A percentile compares a stretch with the other conserved stretches of the same genome.
Evolutionary conservation across 2,329 filamentous ascomycete genomes (phyloP).

Genomic region (Periglandula ipomoeae): DNA sequence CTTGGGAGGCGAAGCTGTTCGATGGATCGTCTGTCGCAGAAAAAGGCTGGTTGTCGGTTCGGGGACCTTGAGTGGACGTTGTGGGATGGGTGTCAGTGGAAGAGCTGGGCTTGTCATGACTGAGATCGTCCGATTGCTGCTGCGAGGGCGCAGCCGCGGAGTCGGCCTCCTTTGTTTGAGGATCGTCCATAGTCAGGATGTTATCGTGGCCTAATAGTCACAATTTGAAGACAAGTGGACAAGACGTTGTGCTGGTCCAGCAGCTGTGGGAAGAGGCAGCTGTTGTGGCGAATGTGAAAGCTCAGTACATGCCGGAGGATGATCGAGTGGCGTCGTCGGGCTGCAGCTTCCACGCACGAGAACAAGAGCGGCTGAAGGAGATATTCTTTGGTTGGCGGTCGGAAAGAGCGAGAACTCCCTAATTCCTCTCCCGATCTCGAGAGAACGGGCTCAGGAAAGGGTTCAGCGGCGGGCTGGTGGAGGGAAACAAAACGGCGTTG

Average conservation of each 20-base stretch:
- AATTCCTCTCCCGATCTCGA: neutral
- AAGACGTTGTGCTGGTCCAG: neutral
- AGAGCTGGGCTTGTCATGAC: neutral
- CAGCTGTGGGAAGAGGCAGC: neutral
- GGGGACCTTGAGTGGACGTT: neutral
- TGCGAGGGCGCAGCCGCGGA: neutral
- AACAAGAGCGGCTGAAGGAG: neutral
- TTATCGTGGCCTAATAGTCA: conserved; percentile 6
- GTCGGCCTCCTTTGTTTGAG: neutral
- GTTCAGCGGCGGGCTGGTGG: neutral
- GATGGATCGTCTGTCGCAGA: conserved; percentile 1
- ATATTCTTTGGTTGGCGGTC: neutral
- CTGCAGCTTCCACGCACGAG: neutral
- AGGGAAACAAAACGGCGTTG: neutral
- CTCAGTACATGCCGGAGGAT: conserved; percentile 7
- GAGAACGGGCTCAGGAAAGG: neutral
- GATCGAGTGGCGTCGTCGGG: conserved; percentile 6
- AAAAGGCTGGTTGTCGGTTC: neutral
- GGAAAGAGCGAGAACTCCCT: neutral
- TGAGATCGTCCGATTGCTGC: neutral
- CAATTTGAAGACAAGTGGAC: neutral
- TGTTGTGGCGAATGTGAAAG: conserved; percentile 3
- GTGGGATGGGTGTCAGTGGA: neutral
- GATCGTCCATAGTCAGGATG: conserved; percentile 3
- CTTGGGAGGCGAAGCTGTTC: conserved; percentile 9